Base-by-base conservation (phyloP, 352 stramenopile genomes). In the Phytophthora brassicae region DNA sequence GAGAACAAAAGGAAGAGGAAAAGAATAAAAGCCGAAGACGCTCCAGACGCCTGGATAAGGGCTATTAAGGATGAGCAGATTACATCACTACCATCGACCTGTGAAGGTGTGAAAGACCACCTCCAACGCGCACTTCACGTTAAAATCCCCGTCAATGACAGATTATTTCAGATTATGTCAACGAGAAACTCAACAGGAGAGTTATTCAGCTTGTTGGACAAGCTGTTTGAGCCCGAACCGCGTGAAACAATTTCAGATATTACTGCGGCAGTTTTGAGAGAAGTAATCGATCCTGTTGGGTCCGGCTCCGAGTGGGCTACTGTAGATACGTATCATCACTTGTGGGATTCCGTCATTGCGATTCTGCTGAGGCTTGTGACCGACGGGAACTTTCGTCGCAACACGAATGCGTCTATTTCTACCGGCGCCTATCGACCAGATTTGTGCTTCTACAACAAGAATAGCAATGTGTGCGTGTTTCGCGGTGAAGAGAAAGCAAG, bases 311-410 rank as follows among this genome's bases (percentile, higher is more conserved):
- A 64, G n/a, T 51, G n/a, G 29, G 39, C 39, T 45, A 56, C 19
- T 26, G 9, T 51, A 64, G 13, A 8, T 3, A 56, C 38, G 22
- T 68, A 68, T 59, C 31, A 59, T 56, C 29, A 59, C 39, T 41
- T 60, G 13, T 68, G 60, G 60, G 60, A 60, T 52, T 56, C 39
- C 31, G 29, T 57, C 19, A 66, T 68, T 51, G 33, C 39, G 36
- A 6, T 17, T 0, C 44, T 61, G 31, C 26, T 61, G 17, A 61
- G 14, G 26, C 49, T n/a, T 56, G 41, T 61, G 49, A 26, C 24
- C 31, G 44, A 41, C 11, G 50, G 50, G 22, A 39, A 39, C 13
- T 61, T 41, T 68, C 39, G n/a, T 46, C 52, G 60, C 28, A 55
- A 55, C 28, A 45, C 11, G 26, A 63, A 58, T 58, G 29, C 22